Conservation (phyloP, 1,284 basidiomycete genomes). For the Anthracocystis walkeri region DNA sequence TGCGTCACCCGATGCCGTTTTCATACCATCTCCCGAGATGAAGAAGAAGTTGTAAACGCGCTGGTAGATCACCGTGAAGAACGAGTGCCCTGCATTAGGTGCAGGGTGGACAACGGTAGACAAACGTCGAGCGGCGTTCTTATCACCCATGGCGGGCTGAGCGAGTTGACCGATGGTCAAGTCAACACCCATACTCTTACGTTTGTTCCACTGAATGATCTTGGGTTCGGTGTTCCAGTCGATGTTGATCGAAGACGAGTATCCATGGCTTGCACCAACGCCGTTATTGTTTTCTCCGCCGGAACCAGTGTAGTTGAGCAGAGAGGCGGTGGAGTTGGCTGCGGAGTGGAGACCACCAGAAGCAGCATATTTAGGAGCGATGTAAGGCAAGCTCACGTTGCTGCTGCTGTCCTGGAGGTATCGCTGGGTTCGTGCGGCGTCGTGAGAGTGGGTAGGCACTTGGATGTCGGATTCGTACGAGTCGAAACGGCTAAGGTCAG, state of each 20-base stretch:
- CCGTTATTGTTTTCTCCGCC: slow-evolving; percentile 24
- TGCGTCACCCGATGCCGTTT: slow-evolving; percentile 45
- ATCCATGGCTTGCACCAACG: slow-evolving; percentile 32
- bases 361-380: slow-evolving; percentile 38
- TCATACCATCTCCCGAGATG: slow-evolving; percentile 42
- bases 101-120: slow-evolving; percentile 35
- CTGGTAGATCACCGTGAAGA: slow-evolving; percentile 41
- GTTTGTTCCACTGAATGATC: slow-evolving; percentile 58
- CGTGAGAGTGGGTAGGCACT: slow-evolving; percentile 36
- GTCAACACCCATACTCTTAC: slow-evolving; percentile 40
- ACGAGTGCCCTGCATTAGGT: slow-evolving; percentile 42
- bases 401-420: slow-evolving; percentile 48
- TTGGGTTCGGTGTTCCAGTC: slow-evolving; percentile 44
- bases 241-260: slow-evolving; percentile 38
- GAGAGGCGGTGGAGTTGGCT: slow-evolving; percentile 30
- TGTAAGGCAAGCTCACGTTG: slow-evolving; percentile 45
- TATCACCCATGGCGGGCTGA: slow-evolving; percentile 52
- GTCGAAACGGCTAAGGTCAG: slow-evolving; percentile 32
- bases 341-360: slow-evolving; percentile 26
- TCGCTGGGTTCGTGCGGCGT: slow-evolving; percentile 42
- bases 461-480: slow-evolving; percentile 44
- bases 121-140: slow-evolving; percentile 44
- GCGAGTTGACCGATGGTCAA: slow-evolving; percentile 51
- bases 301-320: slow-evolving; percentile 39
- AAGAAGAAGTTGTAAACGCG: slow-evolving; percentile 44